A percentile compares a stretch with the other conserved stretches of the same genome.
Evolutionary conservation across 352 stramenopile species (phyloP).

Genomic region (Globisporangium paroecandrum): DNA sequence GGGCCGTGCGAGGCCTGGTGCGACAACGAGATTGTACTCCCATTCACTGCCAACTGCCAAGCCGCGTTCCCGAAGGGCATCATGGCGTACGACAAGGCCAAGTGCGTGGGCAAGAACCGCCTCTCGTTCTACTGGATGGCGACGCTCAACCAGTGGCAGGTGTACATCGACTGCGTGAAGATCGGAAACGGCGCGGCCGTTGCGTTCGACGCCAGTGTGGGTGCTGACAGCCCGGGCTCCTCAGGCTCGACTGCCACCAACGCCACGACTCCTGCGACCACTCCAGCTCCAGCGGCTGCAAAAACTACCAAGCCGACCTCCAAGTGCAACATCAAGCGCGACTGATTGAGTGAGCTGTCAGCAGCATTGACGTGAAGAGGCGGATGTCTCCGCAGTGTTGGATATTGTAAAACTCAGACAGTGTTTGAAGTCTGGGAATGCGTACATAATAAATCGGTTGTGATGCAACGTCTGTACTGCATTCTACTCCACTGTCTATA

Average conservation of each 20-base stretch:
- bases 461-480: no score
- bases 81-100: conserved; percentile 22
- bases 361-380: no score
- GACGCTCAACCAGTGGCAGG: conserved; percentile 17
- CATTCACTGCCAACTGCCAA: conserved; percentile 6
- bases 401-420: no score
- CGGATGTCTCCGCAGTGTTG: no score
- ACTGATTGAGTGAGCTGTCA: no score
- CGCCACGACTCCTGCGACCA: not conserved
- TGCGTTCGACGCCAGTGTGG: not conserved
- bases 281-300: not conserved
- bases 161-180: conserved; percentile 19
- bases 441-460: no score
- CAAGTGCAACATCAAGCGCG: not conserved
- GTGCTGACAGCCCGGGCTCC: no score
- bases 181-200: not conserved
- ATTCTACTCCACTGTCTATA: no score
- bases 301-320: not conserved
- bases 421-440: no score
- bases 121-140: conserved; percentile 24
- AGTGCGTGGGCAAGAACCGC: conserved; percentile 20
- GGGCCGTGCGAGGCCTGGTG: conserved; percentile 9
- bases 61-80: conserved; percentile 15
- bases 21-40: conserved; percentile 7
- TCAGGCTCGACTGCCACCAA: not conserved